Conservation (phyloP, 2,329 filamentous ascomycete genomes). For the Chaetomium sp. region DNA sequence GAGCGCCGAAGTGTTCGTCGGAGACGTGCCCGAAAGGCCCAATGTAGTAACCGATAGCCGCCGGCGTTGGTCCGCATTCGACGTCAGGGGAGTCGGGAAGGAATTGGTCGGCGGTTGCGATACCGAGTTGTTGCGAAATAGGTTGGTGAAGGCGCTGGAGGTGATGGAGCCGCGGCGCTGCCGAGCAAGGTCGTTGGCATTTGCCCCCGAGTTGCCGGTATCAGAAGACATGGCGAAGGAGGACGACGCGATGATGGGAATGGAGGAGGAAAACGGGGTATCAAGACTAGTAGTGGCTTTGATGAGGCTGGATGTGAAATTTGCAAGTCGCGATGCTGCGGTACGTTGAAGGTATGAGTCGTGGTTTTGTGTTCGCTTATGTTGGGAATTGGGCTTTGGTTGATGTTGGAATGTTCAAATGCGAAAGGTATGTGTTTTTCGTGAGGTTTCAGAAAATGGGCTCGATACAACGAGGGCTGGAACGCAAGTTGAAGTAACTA, state of each 20-base stretch:
- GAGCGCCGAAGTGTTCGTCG: conserved; percentile 51
- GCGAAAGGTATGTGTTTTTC: too few relatives aligned
- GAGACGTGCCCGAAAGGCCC: conserved; percentile 65
- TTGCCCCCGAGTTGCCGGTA: conserved; percentile 28
- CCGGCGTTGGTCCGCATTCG: conserved; percentile 48
- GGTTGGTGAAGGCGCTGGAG: conserved; percentile 49
- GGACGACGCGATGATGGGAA: background rate
- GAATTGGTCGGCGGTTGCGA: conserved; percentile 35
- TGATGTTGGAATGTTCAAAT: too few relatives aligned
- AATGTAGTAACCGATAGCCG: conserved; percentile 69
- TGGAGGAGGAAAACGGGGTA: background rate
- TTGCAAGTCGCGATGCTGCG: too few relatives aligned
- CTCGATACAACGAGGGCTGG: too few relatives aligned
- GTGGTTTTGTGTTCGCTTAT: too few relatives aligned
- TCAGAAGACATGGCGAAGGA: conserved; percentile 28
- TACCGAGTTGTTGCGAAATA: conserved; percentile 53
- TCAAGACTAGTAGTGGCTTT: too few relatives aligned
- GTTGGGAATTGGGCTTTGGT: too few relatives aligned
- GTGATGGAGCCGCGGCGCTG: conserved; percentile 46
- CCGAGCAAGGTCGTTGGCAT: conserved; percentile 23
- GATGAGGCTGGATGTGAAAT: too few relatives aligned
- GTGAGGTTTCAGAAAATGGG: too few relatives aligned
- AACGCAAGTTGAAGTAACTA: too few relatives aligned
- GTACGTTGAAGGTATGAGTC: too few relatives aligned
- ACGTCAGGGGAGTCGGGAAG: conserved; percentile 39